These are phyloP conservation scores for Camptophora hylomeconis DNA, from an alignment of 2,329 filamentous ascomycete genomes.

Conservation along the genomic window DNA sequence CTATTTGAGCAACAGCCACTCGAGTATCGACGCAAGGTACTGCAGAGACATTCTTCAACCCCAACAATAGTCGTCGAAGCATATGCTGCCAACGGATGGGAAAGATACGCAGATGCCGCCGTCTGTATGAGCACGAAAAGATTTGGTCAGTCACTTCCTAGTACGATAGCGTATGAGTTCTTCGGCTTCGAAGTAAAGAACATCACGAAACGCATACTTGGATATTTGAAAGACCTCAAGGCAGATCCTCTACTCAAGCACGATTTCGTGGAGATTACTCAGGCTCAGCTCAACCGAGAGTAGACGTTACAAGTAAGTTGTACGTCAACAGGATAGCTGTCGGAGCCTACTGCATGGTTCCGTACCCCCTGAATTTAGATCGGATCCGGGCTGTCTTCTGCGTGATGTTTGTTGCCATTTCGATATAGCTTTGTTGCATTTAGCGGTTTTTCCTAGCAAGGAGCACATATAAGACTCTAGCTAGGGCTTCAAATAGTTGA, in stretches of 20 bases:
- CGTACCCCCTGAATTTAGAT: no score
- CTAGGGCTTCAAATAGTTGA: no score
- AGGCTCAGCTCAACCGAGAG: no score
- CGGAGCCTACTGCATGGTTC: no score
- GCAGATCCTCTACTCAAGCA: constrained; percentile 1
- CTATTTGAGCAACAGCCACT: constrained; percentile 33
- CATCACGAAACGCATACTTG: constrained; percentile 3
- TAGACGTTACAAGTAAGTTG: no score
- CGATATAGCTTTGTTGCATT: no score
- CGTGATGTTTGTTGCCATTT: no score
- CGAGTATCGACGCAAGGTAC: constrained; percentile 28
- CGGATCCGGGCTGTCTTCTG: no score
- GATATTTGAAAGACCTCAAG: constrained; percentile 3
- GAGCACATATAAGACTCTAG: no score
- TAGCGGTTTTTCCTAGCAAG: no score
- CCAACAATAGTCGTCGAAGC: constrained; percentile 35
- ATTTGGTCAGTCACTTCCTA: constrained; percentile 26
- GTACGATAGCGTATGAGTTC: constrained; percentile 15
- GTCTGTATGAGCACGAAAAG: constrained; percentile 27
- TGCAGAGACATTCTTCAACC: no score
- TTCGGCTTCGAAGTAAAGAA: constrained; percentile 16
- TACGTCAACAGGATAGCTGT: no score
- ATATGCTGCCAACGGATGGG: constrained; percentile 35
- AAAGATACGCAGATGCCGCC: constrained; percentile 36
- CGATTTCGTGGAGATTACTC: constrained; percentile 7